Evolutionary conservation across 2,329 filamentous ascomycete genomes (phyloP), one percentile per base, ranked within the genome.

Genomic region (Thelonectria blattea): DNA sequence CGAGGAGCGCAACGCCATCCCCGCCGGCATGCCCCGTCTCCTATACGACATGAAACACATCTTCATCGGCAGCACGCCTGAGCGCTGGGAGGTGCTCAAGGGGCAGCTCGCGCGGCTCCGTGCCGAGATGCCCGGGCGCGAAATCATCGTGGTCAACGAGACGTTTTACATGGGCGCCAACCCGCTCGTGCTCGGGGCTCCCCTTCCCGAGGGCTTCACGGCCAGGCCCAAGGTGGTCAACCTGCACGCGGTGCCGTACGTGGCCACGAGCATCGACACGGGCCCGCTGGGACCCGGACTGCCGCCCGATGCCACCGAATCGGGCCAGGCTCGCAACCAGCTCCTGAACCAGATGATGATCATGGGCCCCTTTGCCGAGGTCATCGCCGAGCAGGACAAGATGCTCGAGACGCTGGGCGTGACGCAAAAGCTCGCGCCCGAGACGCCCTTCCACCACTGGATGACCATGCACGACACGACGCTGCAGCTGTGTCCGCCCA

Each of bases 101-200:
- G 60, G 57, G 10, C 71, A 74, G 2, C 76, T 80, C 14, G 73
- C 74, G 66, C 68, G 65, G 4, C 60, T 77, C 30, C 70, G 72
- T 2, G 68, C 70, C 8, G 56, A 71, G 2, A 70, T 78, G 32
- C 73, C 75, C 3, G 63, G 61, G 4, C 72, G 76, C 9, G 71
- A 79, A 30, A 72, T 84, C 27, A 62, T 84, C 18, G 68, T 81
- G 12, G 52, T 84, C n/a, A 72, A 72, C 34, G 82, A 84, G 64
- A 68, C 72, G 3, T 66, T 73, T 3, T 78, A 74, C 46, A 69
- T 74, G 55, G 80, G 78, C 0, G 62, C 72, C 11, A 61, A 75
- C 1, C 79, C 81, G 0, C 74, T 80, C 51, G 63, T 67, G 1
- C 66, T 73, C 30, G 79, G 79, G 2, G 75, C 74, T 1, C 73